These are phyloP conservation scores for Cucurbita pepo DNA, from an alignment of 306 rosid genomes.

Conservation along the genomic window DNA sequence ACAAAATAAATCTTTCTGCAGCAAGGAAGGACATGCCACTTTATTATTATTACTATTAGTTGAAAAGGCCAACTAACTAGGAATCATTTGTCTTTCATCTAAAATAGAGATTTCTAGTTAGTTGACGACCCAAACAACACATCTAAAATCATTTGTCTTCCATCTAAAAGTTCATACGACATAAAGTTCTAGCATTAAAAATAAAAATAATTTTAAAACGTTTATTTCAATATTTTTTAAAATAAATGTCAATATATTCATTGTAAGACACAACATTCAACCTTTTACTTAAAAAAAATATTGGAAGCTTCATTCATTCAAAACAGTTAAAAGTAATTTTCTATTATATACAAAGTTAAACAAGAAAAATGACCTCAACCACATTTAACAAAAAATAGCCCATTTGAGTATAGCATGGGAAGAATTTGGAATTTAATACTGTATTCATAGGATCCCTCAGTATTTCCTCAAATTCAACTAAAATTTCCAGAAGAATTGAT, in stretches of 20 bases:
- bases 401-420: neutral
- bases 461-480: neutral
- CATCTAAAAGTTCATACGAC: too few species aligned
- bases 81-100: neutral
- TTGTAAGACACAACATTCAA: neutral
- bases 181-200: too few species aligned
- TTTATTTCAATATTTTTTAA: neutral
- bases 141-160: too few species aligned
- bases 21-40: neutral
- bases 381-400: neutral
- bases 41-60: neutral
- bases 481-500: neutral
- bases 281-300: neutral
- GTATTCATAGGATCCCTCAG: neutral
- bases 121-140: too few species aligned
- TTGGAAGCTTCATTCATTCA: neutral
- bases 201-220: neutral
- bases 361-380: neutral
- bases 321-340: neutral
- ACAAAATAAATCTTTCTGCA: neutral
- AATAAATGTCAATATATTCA: neutral
- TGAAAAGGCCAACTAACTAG: neutral
- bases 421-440: neutral
- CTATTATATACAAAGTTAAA: neutral
- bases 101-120: neutral